A percentile compares a stretch with the other conserved stretches of the same genome.
These are phyloP conservation scores for Mucor circinelloides DNA, from an alignment of 371 early-diverging fungal species.

Conservation along the genomic window DNA sequence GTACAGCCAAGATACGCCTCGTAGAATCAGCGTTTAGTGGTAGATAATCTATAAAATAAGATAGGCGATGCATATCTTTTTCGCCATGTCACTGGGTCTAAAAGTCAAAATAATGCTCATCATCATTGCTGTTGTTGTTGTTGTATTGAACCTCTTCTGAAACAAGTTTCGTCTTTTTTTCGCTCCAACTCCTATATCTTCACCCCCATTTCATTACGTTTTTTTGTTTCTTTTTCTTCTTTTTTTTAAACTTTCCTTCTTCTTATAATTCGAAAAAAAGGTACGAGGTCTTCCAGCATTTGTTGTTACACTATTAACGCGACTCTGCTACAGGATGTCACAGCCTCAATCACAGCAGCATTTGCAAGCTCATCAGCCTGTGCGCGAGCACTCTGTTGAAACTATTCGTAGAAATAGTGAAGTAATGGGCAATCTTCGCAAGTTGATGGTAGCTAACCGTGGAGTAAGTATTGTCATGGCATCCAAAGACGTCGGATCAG, in stretches of 20 bases:
- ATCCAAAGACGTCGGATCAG: not conserved
- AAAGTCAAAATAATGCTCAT: not conserved
- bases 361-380: conserved; percentile 20
- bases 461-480: conserved; percentile 46
- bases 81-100: not conserved
- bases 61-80: not conserved
- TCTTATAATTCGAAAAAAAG: not conserved
- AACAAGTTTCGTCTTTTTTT: conserved; percentile 9
- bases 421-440: conserved; percentile 55
- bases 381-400: conserved; percentile 62
- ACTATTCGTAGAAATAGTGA: conserved; percentile 63
- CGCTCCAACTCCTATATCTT: not conserved
- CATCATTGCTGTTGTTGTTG: not conserved
- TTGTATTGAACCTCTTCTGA: not conserved
- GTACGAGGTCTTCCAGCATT: not conserved
- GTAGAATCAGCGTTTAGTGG: no score
- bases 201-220: not conserved
- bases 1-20: no score
- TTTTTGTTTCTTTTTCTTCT: not conserved
- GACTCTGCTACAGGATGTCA: not conserved
- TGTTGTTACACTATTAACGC: not conserved
- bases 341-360: conserved; percentile 1
- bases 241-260: not conserved
- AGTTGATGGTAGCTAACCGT: conserved; percentile 68
- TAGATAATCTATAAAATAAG: no score